phyloP scores from a whole-genome alignment of 176 grass and related monocot genomes.

The Elaeis guineensis region DNA sequence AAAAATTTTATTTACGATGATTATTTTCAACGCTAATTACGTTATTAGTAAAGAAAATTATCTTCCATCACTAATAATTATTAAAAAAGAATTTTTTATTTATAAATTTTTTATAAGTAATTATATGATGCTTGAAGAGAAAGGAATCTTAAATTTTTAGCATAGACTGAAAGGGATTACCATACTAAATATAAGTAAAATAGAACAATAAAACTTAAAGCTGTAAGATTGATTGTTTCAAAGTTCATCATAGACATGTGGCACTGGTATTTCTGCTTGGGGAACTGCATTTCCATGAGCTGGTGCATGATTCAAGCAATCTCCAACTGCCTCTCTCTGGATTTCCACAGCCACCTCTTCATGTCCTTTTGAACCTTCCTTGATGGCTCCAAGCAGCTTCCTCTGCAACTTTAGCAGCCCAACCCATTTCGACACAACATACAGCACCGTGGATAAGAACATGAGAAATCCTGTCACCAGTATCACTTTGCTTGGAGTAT shows the following conservation, averaged over 20 bases:
- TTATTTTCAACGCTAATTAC: too few relatives aligned
- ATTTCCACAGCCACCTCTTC: too few relatives aligned
- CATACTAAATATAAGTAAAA: too few relatives aligned
- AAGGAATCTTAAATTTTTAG: too few relatives aligned
- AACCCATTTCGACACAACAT: constrained; percentile 19
- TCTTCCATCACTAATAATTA: too few relatives aligned
- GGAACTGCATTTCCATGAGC: constrained; percentile 8
- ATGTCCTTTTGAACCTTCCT: too few relatives aligned
- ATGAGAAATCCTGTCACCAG: constrained; percentile 34
- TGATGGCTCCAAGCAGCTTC: constrained; percentile 32
- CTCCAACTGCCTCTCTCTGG: background rate
- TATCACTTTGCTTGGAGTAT: constrained; percentile 42
- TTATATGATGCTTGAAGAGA: too few relatives aligned
- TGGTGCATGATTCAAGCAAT: background rate
- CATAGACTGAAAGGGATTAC: too few relatives aligned
- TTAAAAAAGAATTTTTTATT: too few relatives aligned
- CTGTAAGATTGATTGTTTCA: constrained; percentile 16
- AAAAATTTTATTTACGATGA: too few relatives aligned
- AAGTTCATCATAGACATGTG: constrained; percentile 48
- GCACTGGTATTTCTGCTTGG: background rate
- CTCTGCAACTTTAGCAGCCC: constrained; percentile 63
- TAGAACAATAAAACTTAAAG: background rate
- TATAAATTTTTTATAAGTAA: too few relatives aligned
- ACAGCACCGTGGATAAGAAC: constrained; percentile 14
- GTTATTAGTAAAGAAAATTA: too few relatives aligned